Base-by-base conservation (phyloP, 192 early-diverging fungal species). In the Coemansia sp. region DNA sequence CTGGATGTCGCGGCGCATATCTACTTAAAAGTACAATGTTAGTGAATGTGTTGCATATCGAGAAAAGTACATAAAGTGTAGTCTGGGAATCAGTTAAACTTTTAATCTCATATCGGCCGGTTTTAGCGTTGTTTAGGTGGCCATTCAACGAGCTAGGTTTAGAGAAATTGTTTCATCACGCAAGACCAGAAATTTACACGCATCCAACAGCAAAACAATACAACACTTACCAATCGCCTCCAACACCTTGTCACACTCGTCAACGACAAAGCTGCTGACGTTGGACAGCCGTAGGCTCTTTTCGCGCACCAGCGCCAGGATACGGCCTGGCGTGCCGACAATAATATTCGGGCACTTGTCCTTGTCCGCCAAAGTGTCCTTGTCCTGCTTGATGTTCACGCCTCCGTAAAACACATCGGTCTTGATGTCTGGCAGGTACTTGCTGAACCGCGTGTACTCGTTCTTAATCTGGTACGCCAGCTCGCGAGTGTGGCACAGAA, bases 171-270 rank as follows among this genome's bases (percentile, higher is more conserved):
- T 71, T 86, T 85, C 74, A 79, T 60, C 77, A 83, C 78, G 78
- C 84, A 75, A 47, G n/a, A 27, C 41, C n/a, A 11, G 39, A 38
- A 23, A 19, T 23, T 9, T 38, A 32, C 57, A 37, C 14, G 50
- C 41, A 43, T 43, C 12, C 15, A 10, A 27, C 47, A 54, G 37
- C 38, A 61, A 38, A 43, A 51, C 47, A 32, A 58, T 22, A 5
- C 14, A 55, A 22, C 32, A 87, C 88, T 84, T 89, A 95, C 94
- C 93, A 56, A 97, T 79, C 49, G 89, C 82, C 29, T 97, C 94
- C 27, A 98, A 76, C 83, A 98, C 92, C 85, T 96, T 96, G 84
- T 98, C 96, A 78, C 96, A 98, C 84, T 98, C 96, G 72, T 98
- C 96, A 47, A 98, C 84, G 24, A 98, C 93, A 87, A 98, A 98